A percentile compares a stretch with the other conserved stretches of the same genome.
Evolutionary conservation across 768 basidiomycete species (phyloP).

Genomic region (Lyophyllum atratum): DNA sequence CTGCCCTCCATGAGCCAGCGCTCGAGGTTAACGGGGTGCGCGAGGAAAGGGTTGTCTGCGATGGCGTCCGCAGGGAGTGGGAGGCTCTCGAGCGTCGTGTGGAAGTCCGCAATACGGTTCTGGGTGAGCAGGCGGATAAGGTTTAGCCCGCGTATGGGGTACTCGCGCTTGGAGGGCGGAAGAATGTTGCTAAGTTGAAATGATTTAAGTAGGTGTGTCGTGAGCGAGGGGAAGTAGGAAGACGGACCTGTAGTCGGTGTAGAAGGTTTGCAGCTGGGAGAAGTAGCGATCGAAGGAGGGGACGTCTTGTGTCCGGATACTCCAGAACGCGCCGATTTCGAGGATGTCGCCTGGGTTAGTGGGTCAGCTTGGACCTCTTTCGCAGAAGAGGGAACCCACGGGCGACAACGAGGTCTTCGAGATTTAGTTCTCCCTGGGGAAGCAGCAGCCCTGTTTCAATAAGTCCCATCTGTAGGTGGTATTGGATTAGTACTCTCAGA

Average conservation of each 20-base stretch:
- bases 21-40: constrained; percentile 90
- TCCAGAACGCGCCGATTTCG: constrained; percentile 94
- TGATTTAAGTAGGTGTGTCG: background rate
- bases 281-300: constrained; percentile 96
- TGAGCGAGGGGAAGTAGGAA: background rate
- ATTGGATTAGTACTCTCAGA: constrained; percentile 3
- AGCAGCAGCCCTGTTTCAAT: constrained; percentile 77
- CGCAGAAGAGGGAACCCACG: constrained; percentile 41
- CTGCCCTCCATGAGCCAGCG: constrained; percentile 98
- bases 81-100: constrained; percentile 92
- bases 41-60: constrained; percentile 69
- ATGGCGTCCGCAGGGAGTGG: constrained; percentile 69
- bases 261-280: constrained; percentile 87
- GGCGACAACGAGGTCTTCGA: constrained; percentile 70
- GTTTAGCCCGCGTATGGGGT: constrained; percentile 87
- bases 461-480: constrained; percentile 59
- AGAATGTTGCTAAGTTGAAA: constrained; percentile 65
- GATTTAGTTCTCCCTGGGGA: constrained; percentile 64
- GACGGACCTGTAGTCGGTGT: constrained; percentile 75
- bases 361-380: background rate
- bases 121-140: constrained; percentile 94
- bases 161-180: constrained; percentile 84
- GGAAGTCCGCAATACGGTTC: constrained; percentile 97
- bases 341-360: constrained; percentile 77
- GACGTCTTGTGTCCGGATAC: constrained; percentile 84